A percentile compares a stretch with the other conserved stretches of the same genome.
Evolutionary conservation across 331 rosid genomes (phyloP).

Genomic region (Erythrophleum ivorense): DNA sequence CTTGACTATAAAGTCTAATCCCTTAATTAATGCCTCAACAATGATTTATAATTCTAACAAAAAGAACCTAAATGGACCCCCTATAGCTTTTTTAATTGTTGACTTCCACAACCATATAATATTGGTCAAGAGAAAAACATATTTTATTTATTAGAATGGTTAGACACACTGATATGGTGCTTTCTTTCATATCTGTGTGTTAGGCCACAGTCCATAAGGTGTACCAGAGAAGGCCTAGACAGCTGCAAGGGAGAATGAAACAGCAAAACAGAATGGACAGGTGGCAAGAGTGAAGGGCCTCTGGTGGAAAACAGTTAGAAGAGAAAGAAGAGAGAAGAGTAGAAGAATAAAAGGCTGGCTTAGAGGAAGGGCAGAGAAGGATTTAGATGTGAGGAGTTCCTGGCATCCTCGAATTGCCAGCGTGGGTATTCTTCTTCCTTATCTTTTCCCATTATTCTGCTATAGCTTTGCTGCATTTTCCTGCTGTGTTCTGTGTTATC

Average conservation of each 20-base stretch:
- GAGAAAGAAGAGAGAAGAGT: too few relatives aligned
- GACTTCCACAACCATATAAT: neutral
- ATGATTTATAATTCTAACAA: neutral
- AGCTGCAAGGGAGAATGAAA: neutral
- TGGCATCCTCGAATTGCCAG: neutral
- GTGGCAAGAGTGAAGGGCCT: neutral
- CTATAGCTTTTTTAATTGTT: neutral
- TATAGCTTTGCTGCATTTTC: too few relatives aligned
- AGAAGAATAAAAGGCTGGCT: too few relatives aligned
- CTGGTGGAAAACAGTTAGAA: too few relatives aligned
- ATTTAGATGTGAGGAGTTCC: neutral
- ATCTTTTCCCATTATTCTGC: too few relatives aligned
- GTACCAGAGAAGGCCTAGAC: neutral
- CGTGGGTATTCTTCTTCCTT: too few relatives aligned
- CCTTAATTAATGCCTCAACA: neutral
- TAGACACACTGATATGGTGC: neutral
- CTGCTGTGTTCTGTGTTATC: too few relatives aligned
- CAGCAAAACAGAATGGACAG: neutral
- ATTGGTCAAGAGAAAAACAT: neutral
- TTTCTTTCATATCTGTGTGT: neutral
- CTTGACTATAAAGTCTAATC: neutral
- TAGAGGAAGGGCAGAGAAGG: neutral
- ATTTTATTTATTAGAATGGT: neutral
- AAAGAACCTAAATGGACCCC: neutral
- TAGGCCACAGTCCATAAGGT: neutral